A percentile compares a stretch with the other conserved stretches of the same genome.
Conservation (phyloP, 1,284 basidiomycete species). For the Apiotrichum siamense region DNA sequence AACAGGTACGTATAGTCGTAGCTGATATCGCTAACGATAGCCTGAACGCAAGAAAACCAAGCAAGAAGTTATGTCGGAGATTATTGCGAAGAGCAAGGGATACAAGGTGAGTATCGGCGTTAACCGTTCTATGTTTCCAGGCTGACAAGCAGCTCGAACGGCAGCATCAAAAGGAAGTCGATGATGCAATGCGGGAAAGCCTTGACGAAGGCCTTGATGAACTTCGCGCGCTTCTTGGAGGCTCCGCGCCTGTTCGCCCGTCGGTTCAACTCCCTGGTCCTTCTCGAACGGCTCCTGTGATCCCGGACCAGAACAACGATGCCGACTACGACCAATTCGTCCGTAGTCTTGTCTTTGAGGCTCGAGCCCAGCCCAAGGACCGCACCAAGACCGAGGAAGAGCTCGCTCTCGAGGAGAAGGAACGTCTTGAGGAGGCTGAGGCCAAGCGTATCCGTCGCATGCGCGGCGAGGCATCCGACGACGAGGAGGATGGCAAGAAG, state of each 20-base stretch:
- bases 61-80: conserved; percentile 95
- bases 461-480: conserved; percentile 68
- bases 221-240: conserved; percentile 67
- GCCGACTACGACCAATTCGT: conserved; percentile 82
- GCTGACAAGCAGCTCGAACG: conserved; percentile 37
- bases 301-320: conserved; percentile 37
- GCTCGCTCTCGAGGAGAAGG: conserved; percentile 79
- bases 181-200: conserved; percentile 77
- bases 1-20: conserved; percentile 27
- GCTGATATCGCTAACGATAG: background rate
- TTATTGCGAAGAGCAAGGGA: conserved; percentile 94
- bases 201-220: conserved; percentile 84
- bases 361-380: conserved; percentile 89
- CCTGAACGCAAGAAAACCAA: conserved; percentile 72
- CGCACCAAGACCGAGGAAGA: conserved; percentile 96
- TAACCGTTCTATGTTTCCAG: background rate
- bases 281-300: conserved; percentile 30
- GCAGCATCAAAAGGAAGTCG: conserved; percentile 79
- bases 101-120: conserved; percentile 63
- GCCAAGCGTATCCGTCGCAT: conserved; percentile 72
- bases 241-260: conserved; percentile 51
- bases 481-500: conserved; percentile 54
- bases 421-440: conserved; percentile 80
- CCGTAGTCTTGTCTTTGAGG: conserved; percentile 85
- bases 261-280: conserved; percentile 48